These are phyloP conservation scores for Puccinia polysora DNA, from an alignment of 1,284 basidiomycete genomes.

Conservation along the genomic window DNA sequence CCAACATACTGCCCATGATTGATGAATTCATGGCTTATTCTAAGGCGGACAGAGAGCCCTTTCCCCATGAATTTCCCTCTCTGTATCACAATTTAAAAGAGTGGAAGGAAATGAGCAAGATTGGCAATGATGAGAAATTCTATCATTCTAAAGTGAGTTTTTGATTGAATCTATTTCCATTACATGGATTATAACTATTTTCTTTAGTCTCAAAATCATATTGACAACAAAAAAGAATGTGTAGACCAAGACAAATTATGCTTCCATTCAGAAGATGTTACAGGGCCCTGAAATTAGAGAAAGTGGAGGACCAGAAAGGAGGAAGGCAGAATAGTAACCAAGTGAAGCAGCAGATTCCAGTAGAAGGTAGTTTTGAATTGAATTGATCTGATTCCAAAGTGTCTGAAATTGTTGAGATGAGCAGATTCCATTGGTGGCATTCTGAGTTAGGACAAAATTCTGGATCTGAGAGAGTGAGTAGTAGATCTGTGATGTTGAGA, in stretches of 20 bases:
- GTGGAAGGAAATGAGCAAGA: too few relatives aligned
- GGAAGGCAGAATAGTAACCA: constrained; percentile 3
- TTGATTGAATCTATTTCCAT: too few relatives aligned
- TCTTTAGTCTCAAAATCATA: too few relatives aligned
- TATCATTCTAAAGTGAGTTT: too few relatives aligned
- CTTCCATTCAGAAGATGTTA: constrained; percentile 21
- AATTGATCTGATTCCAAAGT: constrained; percentile 5
- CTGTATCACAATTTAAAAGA: too few relatives aligned
- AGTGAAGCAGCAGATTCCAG: constrained; percentile 12
- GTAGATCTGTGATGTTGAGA: constrained; percentile 17
- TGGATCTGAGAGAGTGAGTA: constrained; percentile 24
- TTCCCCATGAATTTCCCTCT: too few relatives aligned
- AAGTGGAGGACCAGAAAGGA: constrained; percentile 14
- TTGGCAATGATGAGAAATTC: too few relatives aligned
- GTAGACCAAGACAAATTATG: constrained; percentile 23
- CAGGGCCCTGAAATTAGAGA: constrained; percentile 19
- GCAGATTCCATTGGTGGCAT: constrained; percentile 24
- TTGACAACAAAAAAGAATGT: constrained; percentile 15
- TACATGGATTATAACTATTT: too few relatives aligned
- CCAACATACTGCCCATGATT: too few relatives aligned
- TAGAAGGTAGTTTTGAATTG: constrained; percentile 12
- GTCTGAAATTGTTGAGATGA: constrained; percentile 2
- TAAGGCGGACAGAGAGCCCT: too few relatives aligned
- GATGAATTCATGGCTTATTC: too few relatives aligned
- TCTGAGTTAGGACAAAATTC: constrained; percentile 20